Evolutionary conservation across 192 early-diverging fungal genomes (phyloP), one percentile per base, ranked within the genome.

Genomic region (Backusella macrospora): DNA sequence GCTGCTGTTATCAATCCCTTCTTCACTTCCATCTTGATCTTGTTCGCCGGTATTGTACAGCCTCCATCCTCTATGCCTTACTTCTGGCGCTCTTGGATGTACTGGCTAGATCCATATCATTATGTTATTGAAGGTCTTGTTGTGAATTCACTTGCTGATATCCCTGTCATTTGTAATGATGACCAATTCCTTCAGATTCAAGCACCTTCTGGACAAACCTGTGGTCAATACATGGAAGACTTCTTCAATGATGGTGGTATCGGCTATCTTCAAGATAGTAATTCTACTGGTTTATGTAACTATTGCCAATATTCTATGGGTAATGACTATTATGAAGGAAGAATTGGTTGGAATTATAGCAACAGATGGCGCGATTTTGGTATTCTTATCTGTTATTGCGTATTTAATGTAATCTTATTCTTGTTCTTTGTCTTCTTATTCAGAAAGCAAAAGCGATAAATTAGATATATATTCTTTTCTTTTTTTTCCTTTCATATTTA

Each of bases 1-100:
- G 89, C 89, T 4, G 83, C 86, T 2, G 77, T 92, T 69, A 52
- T 92, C 43, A 90, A 90, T 68, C 92, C 92, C 3, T 86, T 94
- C 45, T 83, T 89, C 70, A 86, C 90, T 6, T 85, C 87, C 1
- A 81, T 90, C 71, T 82, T 92, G 47, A 85, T 87, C 70, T 76
- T 94, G 67, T 94, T 93, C 81, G 85, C 86, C 44, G 91, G 91
- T 76, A 83, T 92, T 52, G 88, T 91, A 71, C 88, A 89, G 65
- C 82, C 87, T 4, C 85, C 85, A 29, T 26, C 65, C 9, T 71
- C 79, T 0, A 91, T 93, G 90, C 86, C 87, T 10, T 80, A 78
- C 38, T 92, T 92, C 81, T 92, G 90, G 89, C 80, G 82, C 52
- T 71, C 73, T 5, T 90, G 86, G 83, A 85, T 91, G 85, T 91